Evolutionary conservation across 805 yeast genomes (phyloP).

Genomic region (Wickerhamomyces pijperi): DNA sequence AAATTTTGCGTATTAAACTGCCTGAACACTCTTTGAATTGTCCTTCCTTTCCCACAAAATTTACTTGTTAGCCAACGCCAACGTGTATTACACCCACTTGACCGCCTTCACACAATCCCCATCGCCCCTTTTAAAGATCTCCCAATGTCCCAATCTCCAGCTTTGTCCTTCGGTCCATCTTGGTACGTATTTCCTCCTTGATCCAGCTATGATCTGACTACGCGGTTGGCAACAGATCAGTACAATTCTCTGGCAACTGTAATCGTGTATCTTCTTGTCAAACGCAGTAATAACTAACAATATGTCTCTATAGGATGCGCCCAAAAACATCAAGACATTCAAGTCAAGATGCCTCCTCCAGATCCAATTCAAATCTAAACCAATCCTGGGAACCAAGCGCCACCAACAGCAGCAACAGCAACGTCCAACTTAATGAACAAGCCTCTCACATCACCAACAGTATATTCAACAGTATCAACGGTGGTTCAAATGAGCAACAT

Average conservation of each 20-base stretch:
- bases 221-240: not conserved
- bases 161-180: conserved; percentile 20
- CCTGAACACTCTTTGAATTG: too few relatives aligned
- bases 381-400: not conserved
- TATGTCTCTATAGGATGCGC: conserved; percentile 19
- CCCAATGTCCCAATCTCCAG: conserved; percentile 20
- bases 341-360: conserved; percentile 2
- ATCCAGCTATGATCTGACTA: not conserved
- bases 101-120: too few relatives aligned
- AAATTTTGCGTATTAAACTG: too few relatives aligned
- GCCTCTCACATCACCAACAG: not conserved
- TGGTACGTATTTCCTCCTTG: conserved; percentile 13
- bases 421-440: not conserved
- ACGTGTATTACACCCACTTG: too few relatives aligned
- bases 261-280: not conserved
- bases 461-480: not conserved
- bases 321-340: conserved; percentile 15
- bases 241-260: not conserved
- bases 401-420: not conserved
- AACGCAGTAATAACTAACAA: conserved; percentile 6
- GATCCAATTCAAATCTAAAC: not conserved
- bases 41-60: too few relatives aligned
- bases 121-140: too few relatives aligned
- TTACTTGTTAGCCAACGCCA: too few relatives aligned
- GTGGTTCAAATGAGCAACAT: conserved; percentile 1